Evolutionary conservation across 306 rosid species (phyloP).

Genomic region (Cucumis sativus): Cucumber_9930_V3 NC_026657.2:29387501-29388000

Average conservation of each 20-base stretch:
- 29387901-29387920: no score
- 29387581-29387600: background rate
- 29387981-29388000: background rate
- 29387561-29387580: background rate
- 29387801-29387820: no score
- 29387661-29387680: background rate
- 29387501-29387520: background rate
- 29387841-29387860: no score
- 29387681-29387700: background rate
- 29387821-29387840: no score
- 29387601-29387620: background rate
- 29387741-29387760: no score
- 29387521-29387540: conserved; percentile 4
- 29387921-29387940: no score
- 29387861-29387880: no score
- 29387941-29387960: no score
- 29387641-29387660: background rate
- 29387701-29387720: conserved; percentile 3
- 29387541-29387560: background rate
- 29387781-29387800: no score
- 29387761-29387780: no score
- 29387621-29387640: background rate
- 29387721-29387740: background rate
- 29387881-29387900: no score
- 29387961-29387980: no score